A percentile compares a stretch with the other conserved stretches of the same genome.
These are phyloP conservation scores for Saccharomycopsis phalli DNA, from an alignment of 1,139 yeast species.

Conservation along the genomic window DNA sequence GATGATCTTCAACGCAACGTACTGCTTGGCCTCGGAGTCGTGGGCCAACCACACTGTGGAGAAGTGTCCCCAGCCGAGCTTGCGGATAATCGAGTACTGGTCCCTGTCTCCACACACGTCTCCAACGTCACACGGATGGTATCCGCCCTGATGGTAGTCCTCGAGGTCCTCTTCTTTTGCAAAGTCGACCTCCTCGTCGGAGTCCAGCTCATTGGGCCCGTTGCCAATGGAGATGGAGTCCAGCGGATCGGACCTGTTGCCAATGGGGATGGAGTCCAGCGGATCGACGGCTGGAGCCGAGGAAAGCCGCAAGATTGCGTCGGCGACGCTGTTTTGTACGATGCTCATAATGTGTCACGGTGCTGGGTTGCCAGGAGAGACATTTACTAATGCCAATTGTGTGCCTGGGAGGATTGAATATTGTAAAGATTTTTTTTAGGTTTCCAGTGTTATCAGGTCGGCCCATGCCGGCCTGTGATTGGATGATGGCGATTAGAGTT, in stretches of 20 bases:
- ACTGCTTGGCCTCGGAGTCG: conserved; percentile 40
- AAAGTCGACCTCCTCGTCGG: conserved; percentile 32
- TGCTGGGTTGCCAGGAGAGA: too few relatives aligned
- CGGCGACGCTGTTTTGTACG: conserved; percentile 11
- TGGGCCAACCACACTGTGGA: conserved; percentile 74
- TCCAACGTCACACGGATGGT: conserved; percentile 69
- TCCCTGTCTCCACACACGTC: conserved; percentile 52
- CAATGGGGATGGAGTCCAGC: background rate
- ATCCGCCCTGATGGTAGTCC: conserved; percentile 70
- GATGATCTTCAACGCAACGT: conserved; percentile 73
- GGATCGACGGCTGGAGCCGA: background rate
- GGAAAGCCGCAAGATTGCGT: conserved; percentile 4
- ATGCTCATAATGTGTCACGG: too few relatives aligned
- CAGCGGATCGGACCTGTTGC: conserved; percentile 21
- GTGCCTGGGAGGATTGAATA: too few relatives aligned
- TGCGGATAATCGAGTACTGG: conserved; percentile 53
- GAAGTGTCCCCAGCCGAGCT: conserved; percentile 78
- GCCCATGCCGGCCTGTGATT: too few relatives aligned
- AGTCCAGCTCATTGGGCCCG: conserved; percentile 29
- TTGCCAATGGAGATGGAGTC: conserved; percentile 20
- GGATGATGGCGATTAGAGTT: too few relatives aligned
- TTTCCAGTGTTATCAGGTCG: too few relatives aligned
- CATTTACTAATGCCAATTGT: too few relatives aligned
- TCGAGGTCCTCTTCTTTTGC: conserved; percentile 57
- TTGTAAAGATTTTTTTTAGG: too few relatives aligned